Base-by-base conservation (phyloP, 768 basidiomycete genomes). In the Leccinum rimulosum region DNA sequence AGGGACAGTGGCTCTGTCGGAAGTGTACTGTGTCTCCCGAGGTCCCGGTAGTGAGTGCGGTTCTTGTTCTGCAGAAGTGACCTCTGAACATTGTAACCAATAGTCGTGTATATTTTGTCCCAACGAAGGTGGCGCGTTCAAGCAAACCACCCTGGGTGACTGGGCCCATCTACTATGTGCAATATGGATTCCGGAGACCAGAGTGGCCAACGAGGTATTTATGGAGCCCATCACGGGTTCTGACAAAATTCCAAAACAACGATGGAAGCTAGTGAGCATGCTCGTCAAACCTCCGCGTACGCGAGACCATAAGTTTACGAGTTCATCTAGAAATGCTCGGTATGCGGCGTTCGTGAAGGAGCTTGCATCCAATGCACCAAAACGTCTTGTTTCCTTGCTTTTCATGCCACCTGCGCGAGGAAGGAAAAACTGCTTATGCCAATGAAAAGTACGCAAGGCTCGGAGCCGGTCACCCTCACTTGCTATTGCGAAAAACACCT, bases 1-100 rank as follows among this genome's bases (percentile, higher is more conserved):
- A 99, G 77, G 97, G 97, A 1, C 97, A 99, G 73, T 99, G 97
- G 97, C 83, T 99, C 35, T 99, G 97, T 72, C 79, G 97, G 50
- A 99, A 99, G 74, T 99, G 97, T 68, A 98, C 95, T 0, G 95
- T 98, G 10, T 96, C 94, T 1, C 97, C 97, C 0, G 96, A 98
- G 73, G 91, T 87, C 65, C 93, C 95, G 14, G 97, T 99, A 60
- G 95, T 95, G 69, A 63, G 91, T 76, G 27, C 2, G 11, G 9
- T 45, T 3, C 48, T 33, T 27, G 54, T 19, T 38, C 35, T 58
- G 9, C 30, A 19, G 14, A 40, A 33, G 2, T 54, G 0, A 0
- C 35, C 15, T 36, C 25, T 19, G 30, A 58, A 33, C 22, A 22
- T 22, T 22, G 22, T 22, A 22, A 22, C 22, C 22, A 1, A 22